Percentiles rank a stretch among this genome's conserved stretches.
Conservation (phyloP, 225 moss, liverwort and hornwort species). For the Pseudoscleropodium purum region DNA sequence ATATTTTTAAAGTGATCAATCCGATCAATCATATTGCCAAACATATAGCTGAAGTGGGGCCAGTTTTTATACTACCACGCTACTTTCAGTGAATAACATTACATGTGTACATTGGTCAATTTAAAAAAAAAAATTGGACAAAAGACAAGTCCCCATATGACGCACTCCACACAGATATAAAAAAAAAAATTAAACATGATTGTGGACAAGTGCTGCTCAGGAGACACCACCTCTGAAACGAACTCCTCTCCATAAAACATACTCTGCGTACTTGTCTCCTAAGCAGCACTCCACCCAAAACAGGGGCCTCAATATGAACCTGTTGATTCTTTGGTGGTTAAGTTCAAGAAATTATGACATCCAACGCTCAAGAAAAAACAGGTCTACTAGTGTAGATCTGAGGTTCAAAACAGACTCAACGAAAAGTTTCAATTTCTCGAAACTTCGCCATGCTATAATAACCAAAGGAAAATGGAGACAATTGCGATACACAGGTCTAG, state of each 20-base stretch:
- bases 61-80: neutral
- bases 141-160: neutral
- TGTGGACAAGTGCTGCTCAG: neutral
- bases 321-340: neutral
- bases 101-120: too few relatives aligned
- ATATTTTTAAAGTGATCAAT: neutral
- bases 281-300: neutral
- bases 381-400: neutral
- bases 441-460: neutral
- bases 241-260: neutral
- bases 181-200: neutral
- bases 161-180: neutral
- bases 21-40: neutral
- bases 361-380: neutral
- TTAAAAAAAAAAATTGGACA: too few relatives aligned
- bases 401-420: neutral
- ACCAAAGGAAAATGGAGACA: neutral
- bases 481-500: neutral
- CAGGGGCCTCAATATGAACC: neutral
- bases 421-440: neutral
- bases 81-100: neutral
- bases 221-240: neutral
- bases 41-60: neutral
- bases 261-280: neutral
- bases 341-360: neutral